Conservation (phyloP, 2,329 filamentous ascomycete species). For the Fusarium temperatum region DNA sequence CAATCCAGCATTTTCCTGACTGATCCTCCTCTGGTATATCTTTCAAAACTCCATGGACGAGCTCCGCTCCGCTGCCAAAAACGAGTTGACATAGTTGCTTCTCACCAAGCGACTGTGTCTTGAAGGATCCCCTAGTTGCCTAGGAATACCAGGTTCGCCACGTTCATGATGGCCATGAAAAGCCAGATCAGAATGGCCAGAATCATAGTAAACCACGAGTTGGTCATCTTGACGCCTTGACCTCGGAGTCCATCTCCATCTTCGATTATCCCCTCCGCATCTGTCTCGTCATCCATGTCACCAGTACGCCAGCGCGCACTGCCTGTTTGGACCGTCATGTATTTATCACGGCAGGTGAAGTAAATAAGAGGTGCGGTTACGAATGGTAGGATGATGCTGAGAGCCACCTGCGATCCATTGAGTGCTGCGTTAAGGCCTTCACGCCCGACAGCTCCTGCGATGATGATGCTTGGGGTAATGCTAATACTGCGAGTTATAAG, state of each 20-base stretch:
- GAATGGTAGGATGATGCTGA: not conserved
- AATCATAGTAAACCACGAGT: not conserved
- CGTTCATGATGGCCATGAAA: not conserved
- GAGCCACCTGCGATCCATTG: not conserved
- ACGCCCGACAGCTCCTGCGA: not conserved
- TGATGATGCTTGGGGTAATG: not conserved
- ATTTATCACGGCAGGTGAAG: not conserved
- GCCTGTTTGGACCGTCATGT: not conserved
- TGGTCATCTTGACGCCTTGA: not conserved
- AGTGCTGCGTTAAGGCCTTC: not conserved
- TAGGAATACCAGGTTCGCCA: not conserved
- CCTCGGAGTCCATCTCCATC: not conserved
- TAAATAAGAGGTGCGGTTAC: not conserved
- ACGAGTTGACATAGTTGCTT: not conserved
- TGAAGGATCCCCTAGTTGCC: not conserved
- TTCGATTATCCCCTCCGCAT: not conserved
- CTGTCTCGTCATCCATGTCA: not conserved
- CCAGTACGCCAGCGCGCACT: not conserved
- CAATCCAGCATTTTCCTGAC: not conserved
- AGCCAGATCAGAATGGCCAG: not conserved
- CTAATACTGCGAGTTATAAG: not conserved
- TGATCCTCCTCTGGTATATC: not conserved
- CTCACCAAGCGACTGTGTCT: not conserved
- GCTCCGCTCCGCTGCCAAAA: not conserved
- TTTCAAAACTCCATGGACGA: not conserved